Conservation (phyloP, 306 rosid species). For the Adenanthera pavonina region DNA sequence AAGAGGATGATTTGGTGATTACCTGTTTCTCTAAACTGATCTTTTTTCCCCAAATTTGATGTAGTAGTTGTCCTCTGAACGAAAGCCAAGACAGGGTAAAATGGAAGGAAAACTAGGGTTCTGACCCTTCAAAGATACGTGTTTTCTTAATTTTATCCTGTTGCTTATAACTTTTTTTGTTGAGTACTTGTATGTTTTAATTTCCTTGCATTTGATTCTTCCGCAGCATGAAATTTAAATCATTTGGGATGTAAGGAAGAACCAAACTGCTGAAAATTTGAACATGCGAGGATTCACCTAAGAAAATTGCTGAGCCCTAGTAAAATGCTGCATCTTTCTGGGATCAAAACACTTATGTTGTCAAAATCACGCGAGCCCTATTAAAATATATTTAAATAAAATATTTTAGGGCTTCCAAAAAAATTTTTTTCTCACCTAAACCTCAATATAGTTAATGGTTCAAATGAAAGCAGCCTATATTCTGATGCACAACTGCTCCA, state of each 20-base stretch:
- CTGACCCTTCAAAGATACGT: background rate
- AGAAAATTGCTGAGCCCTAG: background rate
- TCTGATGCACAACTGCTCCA: background rate
- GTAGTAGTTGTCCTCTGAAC: background rate
- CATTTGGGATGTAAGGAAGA: background rate
- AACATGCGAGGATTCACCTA: background rate
- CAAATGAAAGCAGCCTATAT: background rate
- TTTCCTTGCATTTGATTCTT: background rate
- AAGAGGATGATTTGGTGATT: background rate
- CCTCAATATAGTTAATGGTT: background rate
- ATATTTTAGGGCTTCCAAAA: background rate
- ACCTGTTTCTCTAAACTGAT: background rate
- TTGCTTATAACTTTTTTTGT: background rate
- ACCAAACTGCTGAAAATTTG: background rate
- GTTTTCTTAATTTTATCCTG: background rate
- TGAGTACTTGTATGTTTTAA: background rate
- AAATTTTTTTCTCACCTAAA: background rate
- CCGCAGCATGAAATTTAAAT: background rate
- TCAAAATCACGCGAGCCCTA: background rate
- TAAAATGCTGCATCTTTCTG: background rate
- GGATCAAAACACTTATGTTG: background rate
- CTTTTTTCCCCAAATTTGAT: background rate
- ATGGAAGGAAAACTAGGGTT: background rate
- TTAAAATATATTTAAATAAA: background rate
- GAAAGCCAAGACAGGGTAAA: background rate